phyloP scores from a whole-genome alignment of 805 yeast species.

The Candida dajiaensis region DNA sequence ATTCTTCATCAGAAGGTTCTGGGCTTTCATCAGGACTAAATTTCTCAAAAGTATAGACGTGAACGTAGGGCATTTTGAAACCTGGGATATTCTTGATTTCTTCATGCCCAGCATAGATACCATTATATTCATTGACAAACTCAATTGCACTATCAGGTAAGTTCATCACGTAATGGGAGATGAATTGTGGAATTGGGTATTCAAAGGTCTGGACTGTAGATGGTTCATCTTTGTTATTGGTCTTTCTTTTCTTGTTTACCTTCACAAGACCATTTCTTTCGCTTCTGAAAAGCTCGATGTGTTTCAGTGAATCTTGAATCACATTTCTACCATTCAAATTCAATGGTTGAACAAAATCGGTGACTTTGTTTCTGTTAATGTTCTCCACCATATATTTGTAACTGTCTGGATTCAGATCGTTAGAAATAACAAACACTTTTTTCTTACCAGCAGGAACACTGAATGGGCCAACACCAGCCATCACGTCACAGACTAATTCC shows the following conservation, averaged over 20 bases:
- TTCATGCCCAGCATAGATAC: constrained; percentile 48
- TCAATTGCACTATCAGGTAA: constrained; percentile 89
- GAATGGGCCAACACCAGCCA: constrained; percentile 99
- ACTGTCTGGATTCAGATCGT: constrained; percentile 89
- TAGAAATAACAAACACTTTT: constrained; percentile 75
- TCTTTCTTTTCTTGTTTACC: constrained; percentile 33
- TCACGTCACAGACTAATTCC: constrained; percentile 85
- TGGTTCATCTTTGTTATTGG: constrained; percentile 23
- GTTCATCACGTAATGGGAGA: constrained; percentile 86
- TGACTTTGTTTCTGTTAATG: constrained; percentile 57
- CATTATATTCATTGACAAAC: constrained; percentile 72
- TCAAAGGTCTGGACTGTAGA: constrained; percentile 8
- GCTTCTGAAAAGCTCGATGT: constrained; percentile 42
- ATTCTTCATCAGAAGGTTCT: constrained; percentile 63
- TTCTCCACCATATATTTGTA: constrained; percentile 65
- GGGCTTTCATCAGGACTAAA: constrained; percentile 61
- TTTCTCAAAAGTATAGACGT: constrained; percentile 92
- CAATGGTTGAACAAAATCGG: constrained; percentile 49
- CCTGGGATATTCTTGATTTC: constrained; percentile 36
- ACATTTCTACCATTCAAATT: constrained; percentile 82
- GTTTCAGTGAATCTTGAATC: constrained; percentile 52
- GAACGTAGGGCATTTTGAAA: constrained; percentile 64
- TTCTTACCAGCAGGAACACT: constrained; percentile 93
- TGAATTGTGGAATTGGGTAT: constrained; percentile 44
- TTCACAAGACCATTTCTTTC: constrained; percentile 31